These are phyloP conservation scores for Aspergillus sp. DNA, from an alignment of 2,329 filamentous ascomycete genomes.

Conservation along the genomic window DNA sequence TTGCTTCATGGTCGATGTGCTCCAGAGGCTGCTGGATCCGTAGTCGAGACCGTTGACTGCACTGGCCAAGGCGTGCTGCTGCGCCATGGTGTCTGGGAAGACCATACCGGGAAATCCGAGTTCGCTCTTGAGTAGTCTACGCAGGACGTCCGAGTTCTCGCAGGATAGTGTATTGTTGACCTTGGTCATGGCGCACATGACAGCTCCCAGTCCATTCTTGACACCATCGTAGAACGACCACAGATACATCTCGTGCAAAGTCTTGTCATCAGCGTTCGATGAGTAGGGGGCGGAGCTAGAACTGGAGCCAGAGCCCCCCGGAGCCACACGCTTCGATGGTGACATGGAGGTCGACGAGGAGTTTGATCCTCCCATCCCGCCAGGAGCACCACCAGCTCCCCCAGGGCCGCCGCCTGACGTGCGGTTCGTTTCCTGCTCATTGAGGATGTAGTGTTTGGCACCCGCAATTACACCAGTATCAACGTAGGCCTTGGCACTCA, in stretches of 20 bases:
- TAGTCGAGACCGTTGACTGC: conserved; percentile 41
- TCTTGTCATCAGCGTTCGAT: conserved; percentile 10
- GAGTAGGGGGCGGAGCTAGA: conserved; percentile 32
- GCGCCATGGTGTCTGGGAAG: conserved; percentile 6
- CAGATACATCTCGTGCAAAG: conserved; percentile 9
- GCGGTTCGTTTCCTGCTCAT: conserved; percentile 58
- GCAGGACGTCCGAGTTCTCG: conserved; percentile 7
- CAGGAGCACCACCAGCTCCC: conserved; percentile 35
- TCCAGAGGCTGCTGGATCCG: conserved; percentile 20
- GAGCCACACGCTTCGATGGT: neutral
- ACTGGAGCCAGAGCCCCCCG: neutral
- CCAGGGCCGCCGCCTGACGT: conserved; percentile 7
- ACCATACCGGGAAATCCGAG: conserved; percentile 11
- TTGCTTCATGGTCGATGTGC: conserved; percentile 31
- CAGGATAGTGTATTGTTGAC: conserved; percentile 5
- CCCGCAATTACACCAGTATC: conserved; percentile 39
- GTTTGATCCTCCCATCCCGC: conserved; percentile 18
- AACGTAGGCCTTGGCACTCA: conserved; percentile 48
- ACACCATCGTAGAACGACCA: conserved; percentile 11
- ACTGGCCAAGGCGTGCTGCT: conserved; percentile 25
- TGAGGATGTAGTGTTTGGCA: conserved; percentile 45
- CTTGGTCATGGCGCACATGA: conserved; percentile 13
- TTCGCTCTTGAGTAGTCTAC: conserved; percentile 7
- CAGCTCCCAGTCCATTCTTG: conserved; percentile 7
- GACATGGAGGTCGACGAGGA: conserved; percentile 5